Percentiles rank a stretch among this genome's conserved stretches.
Conservation (phyloP, 2,329 filamentous ascomycete species). For the Ophiosphaerella herpotricha region DNA sequence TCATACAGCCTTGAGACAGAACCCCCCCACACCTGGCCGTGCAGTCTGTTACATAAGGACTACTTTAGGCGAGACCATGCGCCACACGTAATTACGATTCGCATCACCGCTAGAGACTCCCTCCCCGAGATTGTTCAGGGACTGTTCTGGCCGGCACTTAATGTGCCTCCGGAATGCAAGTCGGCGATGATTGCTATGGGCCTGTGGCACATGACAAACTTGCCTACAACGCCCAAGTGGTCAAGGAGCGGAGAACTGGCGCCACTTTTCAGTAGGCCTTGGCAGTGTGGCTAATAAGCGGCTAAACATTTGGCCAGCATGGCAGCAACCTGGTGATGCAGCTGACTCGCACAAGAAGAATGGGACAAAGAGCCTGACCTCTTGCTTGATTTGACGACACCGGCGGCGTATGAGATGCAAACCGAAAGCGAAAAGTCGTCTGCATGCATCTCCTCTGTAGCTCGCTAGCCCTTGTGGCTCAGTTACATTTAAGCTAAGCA, state of each 20-base stretch:
- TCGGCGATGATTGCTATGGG: neutral
- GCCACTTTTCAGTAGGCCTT: conserved; percentile 3
- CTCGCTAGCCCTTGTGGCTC: conserved; percentile 3
- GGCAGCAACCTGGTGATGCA: neutral
- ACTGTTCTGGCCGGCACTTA: neutral
- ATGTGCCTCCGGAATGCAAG: no score
- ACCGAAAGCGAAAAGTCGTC: neutral
- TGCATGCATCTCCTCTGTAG: neutral
- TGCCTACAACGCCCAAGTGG: neutral
- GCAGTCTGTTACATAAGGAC: conserved; percentile 3
- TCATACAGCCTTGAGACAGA: no score
- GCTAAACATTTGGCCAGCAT: conserved; percentile 1
- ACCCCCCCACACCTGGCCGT: conserved; percentile 2
- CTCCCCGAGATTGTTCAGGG: conserved; percentile 3
- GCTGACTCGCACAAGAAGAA: neutral
- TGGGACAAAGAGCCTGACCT: neutral
- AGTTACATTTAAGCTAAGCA: neutral
- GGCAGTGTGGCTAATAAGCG: conserved; percentile 6
- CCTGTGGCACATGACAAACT: neutral
- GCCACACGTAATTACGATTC: conserved; percentile 10
- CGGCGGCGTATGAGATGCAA: neutral
- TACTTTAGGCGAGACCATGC: conserved; percentile 8
- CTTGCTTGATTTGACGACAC: neutral
- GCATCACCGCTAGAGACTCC: no score
- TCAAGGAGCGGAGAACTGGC: neutral